A percentile compares a stretch with the other conserved stretches of the same genome.
Conservation (phyloP, 768 basidiomycete species). For the Mycena leptocephala region DNA sequence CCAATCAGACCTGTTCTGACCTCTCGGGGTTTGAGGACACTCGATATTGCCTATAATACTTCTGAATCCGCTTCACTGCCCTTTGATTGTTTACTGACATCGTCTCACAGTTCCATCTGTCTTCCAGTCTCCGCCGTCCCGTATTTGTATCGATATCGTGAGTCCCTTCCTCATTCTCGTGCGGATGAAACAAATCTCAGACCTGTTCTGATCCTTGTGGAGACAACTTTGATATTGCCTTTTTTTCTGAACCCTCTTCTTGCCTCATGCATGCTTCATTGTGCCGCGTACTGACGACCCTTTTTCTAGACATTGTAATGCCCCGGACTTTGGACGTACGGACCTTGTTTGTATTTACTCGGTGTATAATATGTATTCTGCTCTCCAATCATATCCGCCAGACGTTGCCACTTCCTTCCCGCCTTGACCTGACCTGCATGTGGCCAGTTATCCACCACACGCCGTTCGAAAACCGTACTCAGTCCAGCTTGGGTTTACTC, state of each 20-base stretch:
- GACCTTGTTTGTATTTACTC: background rate
- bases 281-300: background rate
- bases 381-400: background rate
- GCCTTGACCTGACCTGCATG: too few species aligned
- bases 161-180: background rate
- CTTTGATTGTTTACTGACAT: background rate
- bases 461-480: too few species aligned
- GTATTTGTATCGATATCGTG: slow-evolving; percentile 28
- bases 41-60: slow-evolving; percentile 69
- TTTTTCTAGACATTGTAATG: slow-evolving; percentile 16
- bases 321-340: background rate
- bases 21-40: slow-evolving; percentile 65
- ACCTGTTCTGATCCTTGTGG: slow-evolving; percentile 37
- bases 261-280: background rate
- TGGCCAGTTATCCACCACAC: too few species aligned
- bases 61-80: slow-evolving; percentile 47
- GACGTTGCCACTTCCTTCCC: background rate
- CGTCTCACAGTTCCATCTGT: slow-evolving; percentile 13
- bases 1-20: slow-evolving; percentile 81
- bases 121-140: slow-evolving; percentile 40
- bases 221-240: slow-evolving; percentile 36
- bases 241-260: slow-evolving; percentile 22
- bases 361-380: background rate
- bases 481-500: too few species aligned
- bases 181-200: slow-evolving; percentile 37